Evolutionary conservation across 352 stramenopile genomes (phyloP).

Genomic region (Phytophthora fragariaefolia): DNA sequence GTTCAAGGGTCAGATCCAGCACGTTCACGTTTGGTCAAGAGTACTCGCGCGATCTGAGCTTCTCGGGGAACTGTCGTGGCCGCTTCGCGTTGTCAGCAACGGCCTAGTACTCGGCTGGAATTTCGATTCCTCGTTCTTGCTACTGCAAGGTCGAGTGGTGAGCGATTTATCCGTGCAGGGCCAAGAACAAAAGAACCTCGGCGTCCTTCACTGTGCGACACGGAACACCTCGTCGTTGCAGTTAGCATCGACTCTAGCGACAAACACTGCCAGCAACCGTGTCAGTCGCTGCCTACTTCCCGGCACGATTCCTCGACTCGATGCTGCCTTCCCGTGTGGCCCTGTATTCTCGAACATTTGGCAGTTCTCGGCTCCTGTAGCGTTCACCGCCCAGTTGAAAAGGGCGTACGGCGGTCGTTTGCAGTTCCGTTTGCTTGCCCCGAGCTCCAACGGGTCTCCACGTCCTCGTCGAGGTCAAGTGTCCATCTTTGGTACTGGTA

Average conservation of each 20-base stretch:
- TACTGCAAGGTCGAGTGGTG: constrained; percentile 33
- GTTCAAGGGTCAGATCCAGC: constrained; percentile 58
- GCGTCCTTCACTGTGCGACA: constrained; percentile 41
- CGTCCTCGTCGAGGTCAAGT: constrained; percentile 62
- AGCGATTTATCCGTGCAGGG: constrained; percentile 59
- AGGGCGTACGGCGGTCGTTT: constrained; percentile 65
- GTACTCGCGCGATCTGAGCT: constrained; percentile 54
- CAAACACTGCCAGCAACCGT: constrained; percentile 5
- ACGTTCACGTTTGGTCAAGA: constrained; percentile 68
- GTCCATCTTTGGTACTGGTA: constrained; percentile 44
- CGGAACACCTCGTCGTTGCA: neutral
- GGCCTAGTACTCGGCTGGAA: constrained; percentile 71
- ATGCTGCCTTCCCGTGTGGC: constrained; percentile 62
- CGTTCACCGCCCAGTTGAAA: constrained; percentile 43
- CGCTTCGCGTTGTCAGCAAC: constrained; percentile 57
- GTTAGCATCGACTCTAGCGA: neutral
- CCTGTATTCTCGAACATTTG: constrained; percentile 75
- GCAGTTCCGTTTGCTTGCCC: constrained; percentile 72
- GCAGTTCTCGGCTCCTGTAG: constrained; percentile 56
- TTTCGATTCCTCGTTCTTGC: constrained; percentile 50
- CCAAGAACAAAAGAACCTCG: constrained; percentile 50
- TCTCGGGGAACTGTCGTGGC: constrained; percentile 62
- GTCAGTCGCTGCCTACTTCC: constrained; percentile 34
- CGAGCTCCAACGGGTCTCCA: constrained; percentile 70
- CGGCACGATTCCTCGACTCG: constrained; percentile 49